Conservation (phyloP, 495 filamentous ascomycete species). For the Cercophora scortea region DNA sequence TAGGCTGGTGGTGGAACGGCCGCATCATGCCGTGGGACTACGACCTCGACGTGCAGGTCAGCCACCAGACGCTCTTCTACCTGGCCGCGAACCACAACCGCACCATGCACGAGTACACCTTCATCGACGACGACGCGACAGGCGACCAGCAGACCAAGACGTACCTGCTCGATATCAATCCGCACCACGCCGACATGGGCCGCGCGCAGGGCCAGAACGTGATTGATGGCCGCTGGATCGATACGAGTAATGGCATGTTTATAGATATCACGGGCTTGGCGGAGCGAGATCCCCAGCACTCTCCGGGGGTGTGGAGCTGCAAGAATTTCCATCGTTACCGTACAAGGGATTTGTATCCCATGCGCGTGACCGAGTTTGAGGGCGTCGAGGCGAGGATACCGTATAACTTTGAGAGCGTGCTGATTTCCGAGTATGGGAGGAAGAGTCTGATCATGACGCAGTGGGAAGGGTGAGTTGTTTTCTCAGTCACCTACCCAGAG, state of each 20-base stretch:
- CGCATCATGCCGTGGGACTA: slow-evolving; percentile 81
- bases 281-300: slow-evolving; percentile 50
- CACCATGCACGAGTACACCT: slow-evolving; percentile 53
- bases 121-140: slow-evolving; percentile 24
- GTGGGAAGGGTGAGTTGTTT: slow-evolving; percentile 51
- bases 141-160: slow-evolving; percentile 7
- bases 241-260: slow-evolving; percentile 67
- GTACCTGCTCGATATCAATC: slow-evolving; percentile 77
- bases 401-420: slow-evolving; percentile 61
- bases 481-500: too few relatives aligned
- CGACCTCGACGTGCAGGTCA: slow-evolving; percentile 81
- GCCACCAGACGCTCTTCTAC: slow-evolving; percentile 50
- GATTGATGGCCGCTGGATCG: slow-evolving; percentile 83
- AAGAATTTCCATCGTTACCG: slow-evolving; percentile 74
- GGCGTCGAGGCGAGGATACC: slow-evolving; percentile 67
- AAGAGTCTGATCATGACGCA: slow-evolving; percentile 55
- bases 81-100: slow-evolving; percentile 59
- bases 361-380: slow-evolving; percentile 73
- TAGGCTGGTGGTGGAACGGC: slow-evolving; percentile 92
- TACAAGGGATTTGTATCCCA: slow-evolving; percentile 66
- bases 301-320: slow-evolving; percentile 66
- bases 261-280: slow-evolving; percentile 82
- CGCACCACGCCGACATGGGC: slow-evolving; percentile 50
- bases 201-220: slow-evolving; percentile 65
- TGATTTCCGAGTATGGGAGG: slow-evolving; percentile 67